Base-by-base conservation (phyloP, 768 basidiomycete species). In the Boletus barrowsii region DNA sequence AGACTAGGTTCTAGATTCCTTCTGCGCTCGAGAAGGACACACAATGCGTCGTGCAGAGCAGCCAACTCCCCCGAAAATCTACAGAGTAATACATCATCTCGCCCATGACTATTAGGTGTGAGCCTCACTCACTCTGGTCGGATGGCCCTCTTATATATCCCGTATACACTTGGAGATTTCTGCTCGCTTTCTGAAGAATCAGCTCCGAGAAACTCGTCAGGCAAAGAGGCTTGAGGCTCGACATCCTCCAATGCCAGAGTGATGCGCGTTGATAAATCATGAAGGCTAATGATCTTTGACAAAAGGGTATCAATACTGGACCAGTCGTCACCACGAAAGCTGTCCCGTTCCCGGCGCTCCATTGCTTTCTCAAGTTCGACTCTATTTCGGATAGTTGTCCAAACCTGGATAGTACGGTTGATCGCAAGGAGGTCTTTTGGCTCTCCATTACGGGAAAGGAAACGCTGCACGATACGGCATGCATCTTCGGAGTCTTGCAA, bases 381-480 rank as follows among this genome's bases (percentile, higher is more conserved):
- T 36, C 80, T 76, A 33, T 69, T 65, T 59, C 72, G 72, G 49
- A 93, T 79, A 17, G 64, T 64, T 10, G 71, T 58, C 87, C 90
- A 92, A 15, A 75, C 69, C 5, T 71, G 72, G 52, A 91, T 83
- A 5, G 88, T 84, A 20, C 75, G 72, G 56, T 80, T 80, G 39
- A 95, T 79, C 3, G 83, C 73, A 11, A 82, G 67, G 26, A 95
- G 75, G 62, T 93, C 93, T 46, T 68, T 76, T 18, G 80, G 68
- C 51, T 83, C 82, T 26, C 88, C 90, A 51, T 84, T 81, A 2
- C 86, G 80, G 13, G 89, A 76, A 3, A 86, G 68, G 60, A 94
- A 87, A 56, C 81, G 83, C 62, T 95, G 93, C 15, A 90, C 80
- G 42, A 91, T 81, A 13, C 93, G 87, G 13, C 80, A 78, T 4